Base-by-base conservation (phyloP, 2,329 filamentous ascomycete species). In the Byssochlamys sp. region DNA sequence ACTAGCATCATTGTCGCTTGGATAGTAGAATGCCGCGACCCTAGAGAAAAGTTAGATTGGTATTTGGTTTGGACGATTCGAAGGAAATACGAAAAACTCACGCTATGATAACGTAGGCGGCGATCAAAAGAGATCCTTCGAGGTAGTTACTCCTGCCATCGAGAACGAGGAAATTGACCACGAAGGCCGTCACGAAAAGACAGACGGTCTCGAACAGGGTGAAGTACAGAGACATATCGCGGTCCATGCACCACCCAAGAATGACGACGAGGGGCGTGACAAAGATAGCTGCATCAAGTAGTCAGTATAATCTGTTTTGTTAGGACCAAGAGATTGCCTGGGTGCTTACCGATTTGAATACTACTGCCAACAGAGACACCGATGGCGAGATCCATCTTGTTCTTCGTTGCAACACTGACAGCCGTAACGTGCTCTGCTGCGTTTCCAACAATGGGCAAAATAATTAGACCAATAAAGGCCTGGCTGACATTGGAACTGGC, bases 61-160 rank as follows among this genome's bases (percentile, higher is more conserved):
- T 11, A 51, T 7, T 2, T 6, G 11, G 12, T 4, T 27, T 10
- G 24, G 10, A 14, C 6, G 25, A 26, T 51, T 11, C 25, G 9
- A 26, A 11, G 7, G 2, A 25, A 14, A 14, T 4, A 25, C 4
- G 24, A 14, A 51, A 25, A 9, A 69, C 74, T 69, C 65, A 75
- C 65, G 87, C 88, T 67, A 94, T 91, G 56, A 94, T 94, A 48
- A 87, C 77, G 67, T 94, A 94, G 2, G 90, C 80, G 45, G 87
- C 88, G 55, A 91, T 87, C 33, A 94, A 73, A 58, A 92, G 74
- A 59, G 85, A 84, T 2, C 89, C 89, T 71, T 94, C 89, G 0
- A 92, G 80, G 77, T 89, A 94, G 65, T 92, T 90, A 61, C 86
- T 91, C 70, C 90, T 84, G 29, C 90, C 90, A 65, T 95, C 90